Evolutionary conservation across 129 eudicot genomes (phyloP), one percentile per base, ranked within the genome.

Genomic region (Flaveria bidentis): DNA sequence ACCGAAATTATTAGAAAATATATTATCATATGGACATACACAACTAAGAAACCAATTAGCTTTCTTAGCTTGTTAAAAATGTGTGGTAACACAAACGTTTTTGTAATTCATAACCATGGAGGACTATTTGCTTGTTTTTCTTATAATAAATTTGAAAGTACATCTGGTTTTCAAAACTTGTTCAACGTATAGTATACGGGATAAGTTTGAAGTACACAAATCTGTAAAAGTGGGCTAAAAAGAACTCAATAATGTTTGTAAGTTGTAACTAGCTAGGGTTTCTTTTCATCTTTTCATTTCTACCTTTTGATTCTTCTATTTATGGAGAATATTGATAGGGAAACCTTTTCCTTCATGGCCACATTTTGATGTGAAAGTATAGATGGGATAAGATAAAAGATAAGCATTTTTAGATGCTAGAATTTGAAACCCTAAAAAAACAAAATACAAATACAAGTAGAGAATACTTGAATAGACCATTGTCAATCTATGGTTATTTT

Each of bases 341-440:
- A 64, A 52, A 42, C n/a, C 16, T 80, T 66, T 80, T 80, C 61
- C 53, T 68, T 80, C 68, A 64, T 53, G 50, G 45, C 72, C 51
- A n/a, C 63, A 80, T 65, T 80, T 28, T 73, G 75, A 74, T 80
- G 74, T 80, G 84, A 80, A 69, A 80, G 83, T 46, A 66, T 74
- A 36, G 68, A 67, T 53, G 28, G 26, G 79, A 80, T 80, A 80
- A 80, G 84, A 80, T 80, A 65, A 80, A 80, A 78, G 75, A 73
- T 80, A 44, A 73, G 61, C 75, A 80, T 73, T 73, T 73, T 68
- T 13, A 36, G 30, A 73, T 67, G 52, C 53, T 17, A n/a, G 23
- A 72, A 49, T 12, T 26, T 49, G 9, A 62, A 62, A 62, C 68
- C 20, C 45, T 62, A 14, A 28, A 62, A 22, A 30, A 62, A 62